phyloP scores from a whole-genome alignment of 495 filamentous ascomycete genomes.

The Wilcoxina mikolae region DNA sequence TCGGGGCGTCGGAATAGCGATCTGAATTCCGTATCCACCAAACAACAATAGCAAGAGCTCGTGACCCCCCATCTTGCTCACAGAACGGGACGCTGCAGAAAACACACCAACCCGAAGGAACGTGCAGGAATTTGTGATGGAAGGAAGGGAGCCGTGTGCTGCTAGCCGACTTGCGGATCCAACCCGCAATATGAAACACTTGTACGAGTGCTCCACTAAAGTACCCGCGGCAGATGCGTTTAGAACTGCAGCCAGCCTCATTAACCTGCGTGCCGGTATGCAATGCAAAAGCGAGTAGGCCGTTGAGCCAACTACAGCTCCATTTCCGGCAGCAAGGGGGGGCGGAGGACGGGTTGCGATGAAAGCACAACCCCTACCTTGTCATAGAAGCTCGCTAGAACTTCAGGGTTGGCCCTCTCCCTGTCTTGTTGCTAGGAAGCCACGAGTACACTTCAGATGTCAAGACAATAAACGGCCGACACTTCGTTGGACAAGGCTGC shows the following conservation, averaged over 20 bases:
- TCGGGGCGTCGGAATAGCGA: background rate
- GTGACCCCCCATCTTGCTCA: background rate
- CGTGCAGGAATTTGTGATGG: background rate
- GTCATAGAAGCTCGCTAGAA: constrained; percentile 6
- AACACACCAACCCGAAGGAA: background rate
- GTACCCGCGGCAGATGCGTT: background rate
- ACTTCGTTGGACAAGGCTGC: background rate
- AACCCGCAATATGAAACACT: background rate
- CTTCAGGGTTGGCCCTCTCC: background rate
- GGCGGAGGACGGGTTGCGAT: background rate
- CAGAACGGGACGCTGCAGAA: background rate
- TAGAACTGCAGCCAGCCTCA: background rate
- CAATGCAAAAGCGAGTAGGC: background rate
- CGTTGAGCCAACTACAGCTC: background rate
- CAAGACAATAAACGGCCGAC: too few species aligned
- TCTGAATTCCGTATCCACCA: background rate
- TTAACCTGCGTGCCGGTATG: background rate
- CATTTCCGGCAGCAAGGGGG: background rate
- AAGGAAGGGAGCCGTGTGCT: background rate
- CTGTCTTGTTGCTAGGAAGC: background rate
- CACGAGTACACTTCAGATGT: too few species aligned
- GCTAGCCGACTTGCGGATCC: background rate
- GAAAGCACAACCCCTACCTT: background rate
- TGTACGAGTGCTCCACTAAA: background rate
- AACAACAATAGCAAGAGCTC: background rate